phyloP scores from a whole-genome alignment of 1,284 basidiomycete species.

The Chalciporus piperatoides region DNA sequence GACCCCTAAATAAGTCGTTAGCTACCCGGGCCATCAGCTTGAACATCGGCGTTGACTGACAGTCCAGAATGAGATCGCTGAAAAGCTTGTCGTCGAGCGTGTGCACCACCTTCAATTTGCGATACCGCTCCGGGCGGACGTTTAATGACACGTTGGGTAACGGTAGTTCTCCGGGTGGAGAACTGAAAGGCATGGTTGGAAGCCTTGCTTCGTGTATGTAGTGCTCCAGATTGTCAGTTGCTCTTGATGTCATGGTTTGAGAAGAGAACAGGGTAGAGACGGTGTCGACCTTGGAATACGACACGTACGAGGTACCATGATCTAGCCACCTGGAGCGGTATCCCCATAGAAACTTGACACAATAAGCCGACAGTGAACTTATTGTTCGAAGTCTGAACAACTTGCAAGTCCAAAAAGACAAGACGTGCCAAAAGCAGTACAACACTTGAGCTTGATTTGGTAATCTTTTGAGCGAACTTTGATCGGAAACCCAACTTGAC shows the following conservation, averaged over 20 bases:
- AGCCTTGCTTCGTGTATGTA: constrained; percentile 48
- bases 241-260: constrained; percentile 27
- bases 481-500: too few relatives aligned
- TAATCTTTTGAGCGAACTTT: neutral
- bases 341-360: constrained; percentile 24
- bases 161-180: constrained; percentile 38
- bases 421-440: constrained; percentile 15
- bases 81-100: constrained; percentile 32
- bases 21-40: neutral
- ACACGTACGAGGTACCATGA: neutral
- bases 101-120: constrained; percentile 47
- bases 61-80: constrained; percentile 34
- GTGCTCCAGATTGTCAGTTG: constrained; percentile 44
- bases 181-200: constrained; percentile 43
- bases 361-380: neutral
- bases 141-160: constrained; percentile 43
- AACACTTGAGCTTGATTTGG: constrained; percentile 5
- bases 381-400: neutral
- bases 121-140: constrained; percentile 44
- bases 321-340: neutral
- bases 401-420: constrained; percentile 3
- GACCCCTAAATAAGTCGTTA: constrained; percentile 33
- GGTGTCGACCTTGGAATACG: neutral
- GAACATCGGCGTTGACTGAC: constrained; percentile 28
- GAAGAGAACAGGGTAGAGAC: constrained; percentile 1